Percentiles rank a stretch among this genome's conserved stretches.
phyloP scores from a whole-genome alignment of 1,284 basidiomycete genomes.

The Irpex sp. region DNA sequence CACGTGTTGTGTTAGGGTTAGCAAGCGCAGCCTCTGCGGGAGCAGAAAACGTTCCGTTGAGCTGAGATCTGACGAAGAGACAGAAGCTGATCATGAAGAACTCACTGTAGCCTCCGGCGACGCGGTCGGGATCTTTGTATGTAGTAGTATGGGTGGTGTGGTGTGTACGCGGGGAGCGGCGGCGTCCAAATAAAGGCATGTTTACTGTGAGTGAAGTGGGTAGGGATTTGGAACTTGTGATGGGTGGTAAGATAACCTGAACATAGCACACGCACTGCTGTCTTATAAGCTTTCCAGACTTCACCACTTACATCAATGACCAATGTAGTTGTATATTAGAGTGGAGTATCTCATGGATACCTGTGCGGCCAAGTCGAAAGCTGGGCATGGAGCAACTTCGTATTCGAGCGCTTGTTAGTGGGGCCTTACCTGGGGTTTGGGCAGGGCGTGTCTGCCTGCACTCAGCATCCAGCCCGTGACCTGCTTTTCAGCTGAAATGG shows the following conservation, averaged over 20 bases:
- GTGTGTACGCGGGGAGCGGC: slow-evolving; percentile 7
- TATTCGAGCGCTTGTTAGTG: not conserved
- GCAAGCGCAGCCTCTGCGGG: slow-evolving; percentile 41
- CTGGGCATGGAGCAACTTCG: not conserved
- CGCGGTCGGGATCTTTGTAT: slow-evolving; percentile 40
- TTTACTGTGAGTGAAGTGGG: not conserved
- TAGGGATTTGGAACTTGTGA: not conserved
- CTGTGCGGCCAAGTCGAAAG: not conserved
- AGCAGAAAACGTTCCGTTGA: not conserved
- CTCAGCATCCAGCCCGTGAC: too few relatives aligned
- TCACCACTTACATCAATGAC: not conserved
- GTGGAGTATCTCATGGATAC: not conserved
- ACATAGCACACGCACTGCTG: not conserved
- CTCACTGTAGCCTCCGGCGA: slow-evolving; percentile 47
- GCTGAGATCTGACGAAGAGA: not conserved
- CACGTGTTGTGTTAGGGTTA: slow-evolving; percentile 45
- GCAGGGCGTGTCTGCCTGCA: too few relatives aligned
- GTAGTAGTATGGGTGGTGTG: slow-evolving; percentile 21
- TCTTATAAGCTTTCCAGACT: not conserved
- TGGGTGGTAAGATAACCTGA: too few relatives aligned
- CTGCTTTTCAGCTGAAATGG: too few relatives aligned
- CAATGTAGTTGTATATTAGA: not conserved
- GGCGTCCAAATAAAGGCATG: slow-evolving; percentile 19
- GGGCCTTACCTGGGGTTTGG: too few relatives aligned
- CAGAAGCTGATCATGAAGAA: slow-evolving; percentile 4